These are phyloP conservation scores for Medicago ruthenica DNA, from an alignment of 306 rosid genomes.

Conservation along the genomic window DNA sequence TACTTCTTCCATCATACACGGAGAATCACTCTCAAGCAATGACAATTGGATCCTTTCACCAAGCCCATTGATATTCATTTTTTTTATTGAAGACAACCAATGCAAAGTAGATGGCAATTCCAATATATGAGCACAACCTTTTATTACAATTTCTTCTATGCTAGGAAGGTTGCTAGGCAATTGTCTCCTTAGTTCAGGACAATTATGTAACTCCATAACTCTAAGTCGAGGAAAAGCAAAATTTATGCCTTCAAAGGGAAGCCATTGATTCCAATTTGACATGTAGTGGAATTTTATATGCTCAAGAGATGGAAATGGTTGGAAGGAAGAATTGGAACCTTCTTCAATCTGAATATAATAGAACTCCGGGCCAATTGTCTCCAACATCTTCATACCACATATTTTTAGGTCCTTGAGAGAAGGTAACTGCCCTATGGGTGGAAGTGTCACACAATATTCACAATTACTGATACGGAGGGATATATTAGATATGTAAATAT, in stretches of 20 bases:
- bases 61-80: neutral
- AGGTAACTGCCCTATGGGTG: neutral
- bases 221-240: slow-evolving; percentile 7
- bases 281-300: neutral
- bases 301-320: neutral
- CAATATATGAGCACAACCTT: neutral
- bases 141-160: neutral
- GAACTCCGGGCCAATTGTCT: slow-evolving; percentile 1
- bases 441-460: neutral
- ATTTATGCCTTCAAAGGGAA: neutral
- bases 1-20: no score
- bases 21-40: neutral
- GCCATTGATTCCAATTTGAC: slow-evolving; percentile 19
- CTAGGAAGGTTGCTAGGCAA: neutral
- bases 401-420: neutral
- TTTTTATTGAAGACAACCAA: neutral
- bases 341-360: neutral
- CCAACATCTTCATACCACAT: neutral
- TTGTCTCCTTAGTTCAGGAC: slow-evolving; percentile 16
- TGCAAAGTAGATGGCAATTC: neutral
- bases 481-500: no score
- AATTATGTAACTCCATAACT: neutral
- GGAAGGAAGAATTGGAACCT: neutral
- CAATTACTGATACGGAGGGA: neutral
- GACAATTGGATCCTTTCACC: neutral